These are phyloP conservation scores for Pleurotus citrinopileatus DNA, from an alignment of 768 basidiomycete genomes.

Conservation along the genomic window DNA sequence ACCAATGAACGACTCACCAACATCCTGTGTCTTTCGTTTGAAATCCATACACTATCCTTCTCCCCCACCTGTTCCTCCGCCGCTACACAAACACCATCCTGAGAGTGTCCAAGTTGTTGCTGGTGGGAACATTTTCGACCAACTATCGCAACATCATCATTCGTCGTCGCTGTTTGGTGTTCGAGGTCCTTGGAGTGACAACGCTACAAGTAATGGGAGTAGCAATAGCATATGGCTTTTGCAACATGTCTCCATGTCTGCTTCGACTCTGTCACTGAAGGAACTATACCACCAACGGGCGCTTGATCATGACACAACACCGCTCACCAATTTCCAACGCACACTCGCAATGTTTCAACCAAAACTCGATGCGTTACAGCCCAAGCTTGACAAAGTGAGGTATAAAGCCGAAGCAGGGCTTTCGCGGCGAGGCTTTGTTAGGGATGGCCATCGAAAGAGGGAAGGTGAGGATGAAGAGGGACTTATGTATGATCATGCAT, in stretches of 20 bases:
- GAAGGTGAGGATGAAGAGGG: conserved; percentile 38
- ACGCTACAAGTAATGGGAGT: background rate
- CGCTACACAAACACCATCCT: conserved; percentile 49
- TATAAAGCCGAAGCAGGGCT: conserved; percentile 75
- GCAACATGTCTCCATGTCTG: conserved; percentile 15
- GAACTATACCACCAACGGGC: background rate
- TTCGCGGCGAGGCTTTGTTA: conserved; percentile 47
- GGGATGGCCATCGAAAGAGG: conserved; percentile 32
- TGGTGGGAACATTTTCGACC: conserved; percentile 16
- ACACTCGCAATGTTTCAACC: conserved; percentile 40
- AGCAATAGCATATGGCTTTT: background rate
- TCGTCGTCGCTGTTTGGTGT: background rate
- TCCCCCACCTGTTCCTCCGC: conserved; percentile 25
- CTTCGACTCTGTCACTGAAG: conserved; percentile 8
- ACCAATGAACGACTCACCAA: conserved; percentile 27
- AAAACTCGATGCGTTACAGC: conserved; percentile 35
- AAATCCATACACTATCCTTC: conserved; percentile 52
- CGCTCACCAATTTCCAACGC: conserved; percentile 39
- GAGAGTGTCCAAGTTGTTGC: conserved; percentile 58
- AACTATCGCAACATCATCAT: background rate
- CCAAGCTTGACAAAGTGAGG: conserved; percentile 57
- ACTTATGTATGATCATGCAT: conserved; percentile 16
- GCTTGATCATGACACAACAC: conserved; percentile 8
- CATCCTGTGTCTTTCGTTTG: conserved; percentile 44
- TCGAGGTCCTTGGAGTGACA: background rate